Conservation (phyloP, 306 rosid species). For the Lablab purpureus region DNA sequence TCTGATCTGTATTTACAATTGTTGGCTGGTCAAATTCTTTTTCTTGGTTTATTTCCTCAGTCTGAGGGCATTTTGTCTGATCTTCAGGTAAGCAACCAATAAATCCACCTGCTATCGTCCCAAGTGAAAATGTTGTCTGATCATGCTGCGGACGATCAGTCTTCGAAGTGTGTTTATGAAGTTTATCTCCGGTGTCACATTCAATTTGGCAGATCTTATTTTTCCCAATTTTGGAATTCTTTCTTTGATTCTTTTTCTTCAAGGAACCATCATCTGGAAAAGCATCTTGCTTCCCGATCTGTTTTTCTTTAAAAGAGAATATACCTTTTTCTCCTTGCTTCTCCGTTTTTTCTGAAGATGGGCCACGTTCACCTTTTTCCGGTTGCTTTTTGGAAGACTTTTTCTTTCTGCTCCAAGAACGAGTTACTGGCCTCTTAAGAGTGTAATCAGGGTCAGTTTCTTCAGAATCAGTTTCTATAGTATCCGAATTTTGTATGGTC, state of each 20-base stretch:
- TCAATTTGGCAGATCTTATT: conserved; percentile 53
- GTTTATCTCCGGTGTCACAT: conserved; percentile 48
- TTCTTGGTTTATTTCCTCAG: conserved; percentile 48
- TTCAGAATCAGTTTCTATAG: conserved; percentile 93
- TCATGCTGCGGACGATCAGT: conserved; percentile 50
- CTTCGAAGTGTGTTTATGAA: conserved; percentile 50
- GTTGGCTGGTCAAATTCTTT: conserved; percentile 54
- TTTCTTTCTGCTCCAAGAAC: conserved; percentile 65
- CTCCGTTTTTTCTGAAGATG: conserved; percentile 48
- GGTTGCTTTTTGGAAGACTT: conserved; percentile 51
- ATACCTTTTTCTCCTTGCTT: conserved; percentile 56
- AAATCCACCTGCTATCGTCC: conserved; percentile 48
- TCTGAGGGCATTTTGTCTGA: conserved; percentile 48
- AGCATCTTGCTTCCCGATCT: conserved; percentile 47
- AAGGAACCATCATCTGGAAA: conserved; percentile 54
- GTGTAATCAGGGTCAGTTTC: conserved; percentile 55
- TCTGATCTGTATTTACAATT: conserved; percentile 44
- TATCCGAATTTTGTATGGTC: conserved; percentile 73
- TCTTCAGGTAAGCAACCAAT: conserved; percentile 49
- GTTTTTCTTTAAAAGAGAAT: conserved; percentile 54
- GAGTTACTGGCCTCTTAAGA: conserved; percentile 73
- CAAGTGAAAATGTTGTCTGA: conserved; percentile 49
- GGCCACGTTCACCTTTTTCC: conserved; percentile 50
- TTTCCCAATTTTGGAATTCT: conserved; percentile 48
- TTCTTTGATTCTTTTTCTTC: conserved; percentile 54